These are phyloP conservation scores for Entomortierella parvispora DNA, from an alignment of 192 early-diverging fungal genomes.

Conservation along the genomic window DNA sequence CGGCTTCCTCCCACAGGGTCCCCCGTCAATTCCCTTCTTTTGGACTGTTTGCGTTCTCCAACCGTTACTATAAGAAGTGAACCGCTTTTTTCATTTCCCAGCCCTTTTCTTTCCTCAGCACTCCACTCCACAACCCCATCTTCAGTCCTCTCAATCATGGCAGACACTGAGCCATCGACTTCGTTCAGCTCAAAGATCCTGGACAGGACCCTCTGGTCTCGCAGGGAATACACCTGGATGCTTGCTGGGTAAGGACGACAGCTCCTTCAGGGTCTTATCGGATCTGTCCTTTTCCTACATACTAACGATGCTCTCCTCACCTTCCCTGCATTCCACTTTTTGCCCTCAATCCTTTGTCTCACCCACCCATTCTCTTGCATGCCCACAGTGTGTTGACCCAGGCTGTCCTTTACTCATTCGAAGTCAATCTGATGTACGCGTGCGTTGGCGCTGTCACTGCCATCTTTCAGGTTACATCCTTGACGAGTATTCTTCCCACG, in stretches of 20 bases:
- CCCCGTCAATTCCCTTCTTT: background rate
- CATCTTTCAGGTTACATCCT: constrained; percentile 4
- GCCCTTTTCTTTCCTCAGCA: too few relatives aligned
- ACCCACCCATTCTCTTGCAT: background rate
- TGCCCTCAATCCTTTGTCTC: background rate
- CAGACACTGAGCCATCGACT: background rate
- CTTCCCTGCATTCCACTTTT: background rate
- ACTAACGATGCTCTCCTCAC: background rate
- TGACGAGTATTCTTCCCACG: constrained; percentile 24
- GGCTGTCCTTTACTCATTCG: constrained; percentile 38
- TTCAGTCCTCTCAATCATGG: background rate
- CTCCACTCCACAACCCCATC: too few relatives aligned
- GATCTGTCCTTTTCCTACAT: background rate
- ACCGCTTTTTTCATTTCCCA: too few relatives aligned
- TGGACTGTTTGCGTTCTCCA: background rate
- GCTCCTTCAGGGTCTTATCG: background rate
- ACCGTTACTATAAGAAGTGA: too few relatives aligned
- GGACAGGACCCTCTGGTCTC: constrained; percentile 20
- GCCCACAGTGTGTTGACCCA: constrained; percentile 22
- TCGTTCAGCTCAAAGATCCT: constrained; percentile 7
- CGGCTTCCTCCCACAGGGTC: background rate
- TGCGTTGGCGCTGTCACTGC: constrained; percentile 14
- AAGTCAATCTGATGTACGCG: constrained; percentile 42
- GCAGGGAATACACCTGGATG: constrained; percentile 29
- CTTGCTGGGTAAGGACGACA: constrained; percentile 18